Evolutionary conservation across 768 basidiomycete species (phyloP), one percentile per base, ranked within the genome.

Genomic region (Lactarius hatsudake): DNA sequence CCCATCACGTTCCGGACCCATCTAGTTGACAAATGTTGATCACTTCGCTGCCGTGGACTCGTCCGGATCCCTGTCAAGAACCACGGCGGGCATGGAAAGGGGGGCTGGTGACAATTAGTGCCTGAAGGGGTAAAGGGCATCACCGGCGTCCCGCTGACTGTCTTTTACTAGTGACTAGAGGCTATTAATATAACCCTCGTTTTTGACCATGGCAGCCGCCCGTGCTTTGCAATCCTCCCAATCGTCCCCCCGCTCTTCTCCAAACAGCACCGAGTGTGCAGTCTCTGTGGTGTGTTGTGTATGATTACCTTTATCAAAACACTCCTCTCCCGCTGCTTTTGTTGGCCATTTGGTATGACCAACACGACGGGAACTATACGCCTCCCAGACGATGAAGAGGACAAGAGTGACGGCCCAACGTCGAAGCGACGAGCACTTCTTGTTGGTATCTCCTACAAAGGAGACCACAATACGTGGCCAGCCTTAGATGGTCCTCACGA

Each of bases 391-490:
- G 28, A 51, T 62, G 34, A 40, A 23, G 55, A 38, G 9, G 15
- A 36, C 20, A 38, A 57, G 48, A 57, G 3, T 2, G 36, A 42
- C 3, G 34, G 5, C 6, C 2, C 43, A 8, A 3, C 61, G 4
- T 23, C 20, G 8, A 69, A 59, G 38, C 63, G 64, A 15, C 56
- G 59, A 7, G 69, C 69, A 17, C 60, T 70, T 26, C 66, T 70
- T 48, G 64, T 70, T 28, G 66, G 66, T 54, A 70, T 70, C 54
- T 54, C 38, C 45, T 70, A 70, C 61, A 42, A 20, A 12, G 30
- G 30, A n/a, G 13, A 23, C 5, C 23, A 28, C 36, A 54, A 26
- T 28, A 54, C 20, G 45, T 70, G 34, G 42, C 12, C 43, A 2
- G 0, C 32, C 20, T 53, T 70, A 18, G 20, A 18, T 30, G 53